Percentiles rank a stretch among this genome's conserved stretches.
These are phyloP conservation scores for Pichia kluyveri DNA, from an alignment of 805 yeast species.

Conservation along the genomic window DNA sequence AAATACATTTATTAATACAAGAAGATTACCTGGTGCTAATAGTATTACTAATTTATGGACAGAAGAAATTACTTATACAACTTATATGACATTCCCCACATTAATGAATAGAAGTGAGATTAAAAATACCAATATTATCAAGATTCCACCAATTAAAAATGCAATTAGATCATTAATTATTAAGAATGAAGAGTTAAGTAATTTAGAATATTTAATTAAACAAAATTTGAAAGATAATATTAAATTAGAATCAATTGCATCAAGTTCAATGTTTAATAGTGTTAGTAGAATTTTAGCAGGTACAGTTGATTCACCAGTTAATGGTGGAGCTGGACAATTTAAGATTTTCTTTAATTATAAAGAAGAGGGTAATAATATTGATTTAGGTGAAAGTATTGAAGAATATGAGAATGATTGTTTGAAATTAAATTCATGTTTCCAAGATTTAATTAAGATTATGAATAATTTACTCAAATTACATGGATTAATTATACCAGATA, in stretches of 20 bases:
- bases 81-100: conserved; percentile 73
- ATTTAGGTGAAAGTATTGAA: conserved; percentile 15
- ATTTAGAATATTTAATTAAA: conserved; percentile 53
- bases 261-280: conserved; percentile 43
- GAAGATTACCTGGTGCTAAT: conserved; percentile 65
- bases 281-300: conserved; percentile 69
- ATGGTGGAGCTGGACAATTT: conserved; percentile 86
- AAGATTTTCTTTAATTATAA: conserved; percentile 46
- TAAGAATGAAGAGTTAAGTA: conserved; percentile 66
- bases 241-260: conserved; percentile 15
- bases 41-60: conserved; percentile 77
- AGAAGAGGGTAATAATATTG: conserved; percentile 4
- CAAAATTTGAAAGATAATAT: conserved; percentile 29
- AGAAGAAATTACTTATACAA: conserved; percentile 74
- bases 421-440: conserved; percentile 42
- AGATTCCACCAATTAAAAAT: conserved; percentile 76
- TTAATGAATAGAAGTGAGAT: conserved; percentile 80
- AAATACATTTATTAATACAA: conserved; percentile 57
- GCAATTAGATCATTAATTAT: conserved; percentile 59
- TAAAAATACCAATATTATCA: conserved; percentile 35
- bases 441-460: conserved; percentile 59
- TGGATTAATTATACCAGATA: conserved; percentile 48
- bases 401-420: conserved; percentile 17
- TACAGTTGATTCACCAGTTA: conserved; percentile 86
- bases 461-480: conserved; percentile 62